Evolutionary conservation across 257 asterid genomes (phyloP), one percentile per base, ranked within the genome.

Genomic region (Anisodus acutangulus): DNA sequence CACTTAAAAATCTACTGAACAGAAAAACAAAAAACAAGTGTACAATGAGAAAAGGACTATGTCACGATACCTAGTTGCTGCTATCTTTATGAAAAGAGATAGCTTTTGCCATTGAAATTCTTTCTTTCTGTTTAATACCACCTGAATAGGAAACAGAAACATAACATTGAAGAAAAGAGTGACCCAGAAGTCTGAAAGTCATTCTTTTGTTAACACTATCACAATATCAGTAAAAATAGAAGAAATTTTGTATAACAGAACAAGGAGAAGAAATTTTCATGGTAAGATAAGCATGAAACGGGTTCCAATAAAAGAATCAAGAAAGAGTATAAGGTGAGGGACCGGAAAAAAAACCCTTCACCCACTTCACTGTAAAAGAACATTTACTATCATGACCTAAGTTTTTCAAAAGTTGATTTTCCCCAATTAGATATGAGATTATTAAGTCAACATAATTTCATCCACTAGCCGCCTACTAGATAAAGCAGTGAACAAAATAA

Each of bases 61-160:
- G 78, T 13, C 47, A 76, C 4, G 8, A 53, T 89, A 92, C 99
- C 98, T 91, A 54, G 93, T 90, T 67, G 97, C 95, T 80, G 98
- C 97, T 41, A 93, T 87, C 89, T 92, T 88, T 78, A 96, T 83
- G 91, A 94, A 92, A 87, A 91, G 89, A 84, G 93, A 90, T 87
- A 94, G 91, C 94, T 88, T 93, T 84, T 89, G 85, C 99, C 98
- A 96, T 78, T 93, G 97, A 85, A 96, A 92, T 86, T 96, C 99
- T 87, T 90, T 93, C 86, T 91, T 93, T 83, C 90, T 90, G 90
- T 94, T 94, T 82, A 96, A 93, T 13, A 93, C 95, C 80, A 92
- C 97, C 99, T 96, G 91, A 84, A 85, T 72, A 17, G 17, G 47
- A 69, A 79, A 84, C 86, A 84, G n/a, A 26, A 16, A 22, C 47